Base-by-base conservation (phyloP, 2,329 filamentous ascomycete species). In the Claviceps cyperi region DNA sequence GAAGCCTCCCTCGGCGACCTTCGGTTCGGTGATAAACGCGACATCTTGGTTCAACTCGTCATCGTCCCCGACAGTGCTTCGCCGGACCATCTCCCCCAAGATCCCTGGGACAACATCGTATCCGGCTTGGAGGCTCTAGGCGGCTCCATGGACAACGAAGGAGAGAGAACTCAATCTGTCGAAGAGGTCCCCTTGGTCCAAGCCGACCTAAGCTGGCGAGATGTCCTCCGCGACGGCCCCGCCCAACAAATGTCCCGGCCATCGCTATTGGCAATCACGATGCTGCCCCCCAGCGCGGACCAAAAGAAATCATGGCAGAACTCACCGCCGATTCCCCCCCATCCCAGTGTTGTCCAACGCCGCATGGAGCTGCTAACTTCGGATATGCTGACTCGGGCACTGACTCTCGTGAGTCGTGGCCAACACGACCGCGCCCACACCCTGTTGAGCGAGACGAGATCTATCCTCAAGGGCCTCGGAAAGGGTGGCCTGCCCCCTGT, bases 311-410 rank as follows among this genome's bases (percentile, higher is more conserved):
- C 81, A 15, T 82, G 78, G 78, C 71, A 70, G 43, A 78, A 73
- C 57, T 71, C 75, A 13, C 87, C 90, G 14, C 86, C 89, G 1
- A 98, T 98, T 54, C 92, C 92, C 14, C 91, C 92, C 44, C 92
- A 97, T 62, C 90, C 92, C 4, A 87, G 84, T 54, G 89, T 98
- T 52, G 91, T 98, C 6, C 92, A 98, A 68, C 80, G 92, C 40
- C 84, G 92, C 44, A 98, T 98, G 92, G 92, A 98, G 67, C 74
- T 98, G 32, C 77, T 98, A 49, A 97, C 92, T 2, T 97, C 91
- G 1, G 92, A 98, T 64, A 98, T 98, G 92, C 77, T 98, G 55
- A 94, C 88, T 7, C 78, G 92, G 52, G 90, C 92, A 14, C 71
- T 98, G 53, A 95, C 89, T 0, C 77, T 98, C 19, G 90, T 97